Conservation (phyloP, 1,284 basidiomycete genomes). For the Ceratobasidium sp. region DNA sequence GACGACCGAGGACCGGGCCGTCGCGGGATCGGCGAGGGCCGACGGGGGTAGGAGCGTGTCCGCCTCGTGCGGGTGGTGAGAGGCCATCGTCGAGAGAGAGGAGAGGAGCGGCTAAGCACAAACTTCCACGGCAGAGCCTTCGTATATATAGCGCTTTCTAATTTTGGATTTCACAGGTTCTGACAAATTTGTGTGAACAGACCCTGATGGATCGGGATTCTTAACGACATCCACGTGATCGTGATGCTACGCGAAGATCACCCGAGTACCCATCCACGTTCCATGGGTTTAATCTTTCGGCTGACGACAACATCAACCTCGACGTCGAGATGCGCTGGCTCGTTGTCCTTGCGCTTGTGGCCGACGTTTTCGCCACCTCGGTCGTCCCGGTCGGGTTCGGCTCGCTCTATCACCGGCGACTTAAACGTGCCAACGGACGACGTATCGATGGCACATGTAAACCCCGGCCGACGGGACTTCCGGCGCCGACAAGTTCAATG, state of each 20-base stretch:
- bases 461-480: conserved; percentile 10
- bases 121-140: not conserved
- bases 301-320: not conserved
- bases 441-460: conserved; percentile 26
- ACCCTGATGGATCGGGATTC: too few relatives aligned
- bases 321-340: conserved; percentile 27
- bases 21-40: conserved; percentile 23
- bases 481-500: conserved; percentile 20
- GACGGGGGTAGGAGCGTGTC: conserved; percentile 24
- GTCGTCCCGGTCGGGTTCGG: conserved; percentile 19
- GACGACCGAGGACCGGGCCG: conserved; percentile 29
- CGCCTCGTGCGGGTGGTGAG: conserved; percentile 25
- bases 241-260: conserved; percentile 13
- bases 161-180: conserved; percentile 33
- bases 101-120: not conserved
- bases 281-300: not conserved
- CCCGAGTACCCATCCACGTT: not conserved
- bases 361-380: conserved; percentile 32
- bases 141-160: conserved; percentile 10
- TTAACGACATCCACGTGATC: conserved; percentile 22
- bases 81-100: conserved; percentile 30
- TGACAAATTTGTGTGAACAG: too few relatives aligned
- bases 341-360: conserved; percentile 29
- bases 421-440: conserved; percentile 30
- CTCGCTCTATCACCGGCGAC: conserved; percentile 27